phyloP scores from a whole-genome alignment of 169 alveolate species.

The Theileria parva region DNA sequence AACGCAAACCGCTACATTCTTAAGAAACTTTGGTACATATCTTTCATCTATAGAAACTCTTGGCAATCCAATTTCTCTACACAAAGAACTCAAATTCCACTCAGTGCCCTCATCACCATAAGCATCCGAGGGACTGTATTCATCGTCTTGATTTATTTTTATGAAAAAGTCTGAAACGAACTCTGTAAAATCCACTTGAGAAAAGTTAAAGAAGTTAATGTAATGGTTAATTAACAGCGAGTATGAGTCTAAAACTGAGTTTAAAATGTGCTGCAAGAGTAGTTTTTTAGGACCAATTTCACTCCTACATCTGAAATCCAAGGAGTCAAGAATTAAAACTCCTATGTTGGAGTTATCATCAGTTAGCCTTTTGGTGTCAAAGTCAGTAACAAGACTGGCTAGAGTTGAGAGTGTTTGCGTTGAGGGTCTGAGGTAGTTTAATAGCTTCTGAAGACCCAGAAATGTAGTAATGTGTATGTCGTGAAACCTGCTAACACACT shows the following conservation, averaged over 20 bases:
- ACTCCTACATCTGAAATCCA: constrained; percentile 1
- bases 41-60: not conserved
- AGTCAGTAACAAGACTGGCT: not conserved
- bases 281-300: not conserved
- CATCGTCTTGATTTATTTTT: not conserved
- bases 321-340: not conserved
- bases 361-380: not conserved
- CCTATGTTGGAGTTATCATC: constrained; percentile 5
- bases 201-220: not conserved
- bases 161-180: not conserved
- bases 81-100: not conserved
- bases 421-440: constrained; percentile 52
- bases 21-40: constrained; percentile 1
- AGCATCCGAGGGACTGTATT: not conserved
- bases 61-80: not conserved
- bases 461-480: constrained; percentile 28
- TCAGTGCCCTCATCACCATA: not conserved
- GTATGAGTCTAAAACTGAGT: not conserved
- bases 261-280: not conserved
- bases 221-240: not conserved
- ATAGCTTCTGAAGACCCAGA: constrained; percentile 39
- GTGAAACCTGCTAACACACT: constrained; percentile 43
- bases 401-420: constrained; percentile 39
- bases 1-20: not conserved
- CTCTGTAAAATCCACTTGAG: not conserved